Evolutionary conservation across 1,284 basidiomycete genomes (phyloP), one percentile per base, ranked within the genome.

Genomic region (Limonomyces culmigenus): DNA sequence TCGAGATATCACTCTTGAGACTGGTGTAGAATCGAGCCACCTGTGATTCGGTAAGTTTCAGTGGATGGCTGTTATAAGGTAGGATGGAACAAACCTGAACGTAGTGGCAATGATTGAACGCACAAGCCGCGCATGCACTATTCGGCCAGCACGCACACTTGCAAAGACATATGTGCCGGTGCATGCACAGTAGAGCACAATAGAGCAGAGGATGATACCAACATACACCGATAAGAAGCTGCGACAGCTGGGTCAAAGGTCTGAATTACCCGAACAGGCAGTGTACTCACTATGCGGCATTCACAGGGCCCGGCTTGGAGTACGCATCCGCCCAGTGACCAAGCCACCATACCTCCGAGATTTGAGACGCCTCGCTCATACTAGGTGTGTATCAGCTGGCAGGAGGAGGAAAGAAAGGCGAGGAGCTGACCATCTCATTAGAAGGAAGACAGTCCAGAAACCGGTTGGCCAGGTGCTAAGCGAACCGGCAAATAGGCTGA

Each of bases 21-120:
- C 62, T 0, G 73, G 73, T 2, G 70, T 73, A 15, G 54, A 59
- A 45, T 75, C 71, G 5, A 74, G 50, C 62, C 67, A 71, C 25
- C 56, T 58, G 15, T n/a, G 10, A 27, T n/a, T 8, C 23, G 8
- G n/a, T 27, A 8, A 27, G n/a, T n/a, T 8, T 27, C 8, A n/a
- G 23, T 27, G 8, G 23, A 27, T 27, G n/a, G 8, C n/a, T 27
- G 8, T 8, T 8, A 8, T n/a, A 27, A 27, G 23, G n/a, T n/a
- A 27, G 23, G 23, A 27, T n/a, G n/a, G 8, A 8, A 27, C 23
- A 27, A 8, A 27, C 23, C 23, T 27, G 23, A 27, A 27, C 8
- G 23, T 27, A n/a, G n/a, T n/a, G n/a, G n/a, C n/a, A n/a, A n/a
- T n/a, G n/a, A n/a, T n/a, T n/a, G n/a, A n/a, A n/a, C n/a, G n/a